Percentiles rank a stretch among this genome's conserved stretches.
Conservation (phyloP, 2,329 filamentous ascomycete species). For the Paracoccidioides lutzii region DNA sequence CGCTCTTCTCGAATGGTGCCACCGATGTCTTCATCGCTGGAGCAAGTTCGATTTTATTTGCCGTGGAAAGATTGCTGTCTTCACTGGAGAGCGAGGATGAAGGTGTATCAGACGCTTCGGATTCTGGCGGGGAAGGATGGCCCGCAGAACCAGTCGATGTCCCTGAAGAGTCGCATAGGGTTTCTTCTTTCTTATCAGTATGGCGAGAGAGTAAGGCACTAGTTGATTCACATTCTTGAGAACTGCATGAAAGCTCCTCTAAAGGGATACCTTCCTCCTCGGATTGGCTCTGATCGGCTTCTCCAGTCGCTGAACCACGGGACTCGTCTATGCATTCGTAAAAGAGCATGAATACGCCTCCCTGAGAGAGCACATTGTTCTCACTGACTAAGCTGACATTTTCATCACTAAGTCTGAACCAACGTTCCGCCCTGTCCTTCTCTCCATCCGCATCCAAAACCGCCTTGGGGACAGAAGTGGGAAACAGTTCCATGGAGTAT, state of each 20-base stretch:
- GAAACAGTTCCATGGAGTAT: constrained; percentile 38
- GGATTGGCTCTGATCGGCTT: constrained; percentile 13
- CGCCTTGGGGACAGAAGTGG: constrained; percentile 20
- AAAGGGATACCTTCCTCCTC: constrained; percentile 14
- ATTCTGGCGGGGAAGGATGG: neutral
- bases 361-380: constrained; percentile 57
- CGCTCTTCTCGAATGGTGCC: neutral
- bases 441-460: constrained; percentile 22
- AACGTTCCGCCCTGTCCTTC: constrained; percentile 40
- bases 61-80: neutral
- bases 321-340: constrained; percentile 59
- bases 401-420: constrained; percentile 90
- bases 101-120: constrained; percentile 2
- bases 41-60: neutral
- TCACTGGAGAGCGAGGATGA: neutral
- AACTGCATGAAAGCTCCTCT: neutral
- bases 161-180: neutral
- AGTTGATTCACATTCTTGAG: neutral
- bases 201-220: neutral
- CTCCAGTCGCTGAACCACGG: constrained; percentile 8
- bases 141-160: neutral
- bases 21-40: constrained; percentile 1
- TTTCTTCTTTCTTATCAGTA: neutral
- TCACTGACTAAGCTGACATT: constrained; percentile 64
- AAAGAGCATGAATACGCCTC: constrained; percentile 92